Base-by-base conservation (phyloP, 257 asterid species). In the Rehmannia glutinosa region DNA sequence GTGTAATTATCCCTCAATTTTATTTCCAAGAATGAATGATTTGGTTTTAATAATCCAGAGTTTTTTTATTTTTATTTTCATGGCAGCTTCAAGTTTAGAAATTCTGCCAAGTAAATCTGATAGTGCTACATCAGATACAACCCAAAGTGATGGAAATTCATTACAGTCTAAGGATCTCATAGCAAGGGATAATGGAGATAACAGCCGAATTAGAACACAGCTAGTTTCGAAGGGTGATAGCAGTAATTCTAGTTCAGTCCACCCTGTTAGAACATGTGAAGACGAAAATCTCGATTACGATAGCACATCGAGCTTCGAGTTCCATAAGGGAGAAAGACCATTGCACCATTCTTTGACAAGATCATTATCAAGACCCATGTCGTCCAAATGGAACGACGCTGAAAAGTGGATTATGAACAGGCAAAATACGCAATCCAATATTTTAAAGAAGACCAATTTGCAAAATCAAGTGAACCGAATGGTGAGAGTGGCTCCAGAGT, bases 381-480 rank as follows among this genome's bases (percentile, higher is more conserved):
- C 99, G 1, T 93, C 99, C 8, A 93, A 93, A 82, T 93, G 99
- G 99, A 84, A 93, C 39, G 97, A 93, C 63, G 99, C 97, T 0
- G 97, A 93, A 88, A 90, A 93, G 84, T 93, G 99, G 99, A 93
- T 93, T 66, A 82, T 88, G 86, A 90, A 76, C 80, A 81, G 81
- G 80, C 96, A 90, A 52, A 87, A 71, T 54, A 58, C 73, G 64
- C 95, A 72, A 27, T 62, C 81, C n/a, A 85, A 73, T 70, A 36
- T 59, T 28, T 67, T 89, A 4, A 93, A 88, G 80, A 90, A 83
- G 77, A 21, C 58, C 35, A 75, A 63, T 57, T 45, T 72, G 4
- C 92, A 77, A 12, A 83, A 81, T 66, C 94, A 85, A 62, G 77
- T 33, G 45, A 81, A 70, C 1, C 79, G 74, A 58, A 74, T 70